Base-by-base conservation (phyloP, 2,329 filamentous ascomycete species). In the Dendryphion nanum region DNA sequence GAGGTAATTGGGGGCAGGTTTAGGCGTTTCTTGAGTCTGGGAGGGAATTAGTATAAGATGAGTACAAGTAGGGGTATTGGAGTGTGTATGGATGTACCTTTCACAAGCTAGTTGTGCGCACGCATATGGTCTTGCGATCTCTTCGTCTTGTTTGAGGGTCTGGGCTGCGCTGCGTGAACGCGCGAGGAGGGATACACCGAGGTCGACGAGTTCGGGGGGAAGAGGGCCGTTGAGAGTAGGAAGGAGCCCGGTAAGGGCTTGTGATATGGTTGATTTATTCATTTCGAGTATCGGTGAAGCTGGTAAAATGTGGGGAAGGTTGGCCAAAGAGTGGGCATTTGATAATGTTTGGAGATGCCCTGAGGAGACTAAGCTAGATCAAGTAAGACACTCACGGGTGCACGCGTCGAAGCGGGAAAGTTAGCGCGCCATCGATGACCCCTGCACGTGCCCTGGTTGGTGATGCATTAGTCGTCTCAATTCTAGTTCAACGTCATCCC, bases 21-120 rank as follows among this genome's bases (percentile, higher is more conserved):
- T 38, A 65, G 53, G 13, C 55, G 56, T 18, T 53, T 58, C 46
- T 89, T 90, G 26, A 95, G 74, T 37, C 89, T 89, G 41, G 5
- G 1, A 21, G 14, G 14, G 5, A 15, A 28, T 16, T 13, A 20
- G 6, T 5, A 31, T 6, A 19, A 14, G n/a, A n/a, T n/a, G n/a
- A n/a, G n/a, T n/a, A n/a, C n/a, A n/a, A n/a, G 16, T 20, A 53
- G 37, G 42, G 35, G 30, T n/a, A n/a, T n/a, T n/a, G n/a, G n/a
- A 7, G 5, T 14, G 30, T 15, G 5, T 13, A 33, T 52, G 30
- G 7, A 10, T 15, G 7, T 68, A 87, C 86, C 87, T 80, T 53
- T 91, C 88, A 60, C 90, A 97, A 15, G 93, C 93, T 43, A 98
- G 33, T 42, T 66, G 61, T 7, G 61, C 59, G 38, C 62, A 66